A percentile compares a stretch with the other conserved stretches of the same genome.
These are phyloP conservation scores for Penicillium freii DNA, from an alignment of 2,329 filamentous ascomycete genomes.

Conservation along the genomic window DNA sequence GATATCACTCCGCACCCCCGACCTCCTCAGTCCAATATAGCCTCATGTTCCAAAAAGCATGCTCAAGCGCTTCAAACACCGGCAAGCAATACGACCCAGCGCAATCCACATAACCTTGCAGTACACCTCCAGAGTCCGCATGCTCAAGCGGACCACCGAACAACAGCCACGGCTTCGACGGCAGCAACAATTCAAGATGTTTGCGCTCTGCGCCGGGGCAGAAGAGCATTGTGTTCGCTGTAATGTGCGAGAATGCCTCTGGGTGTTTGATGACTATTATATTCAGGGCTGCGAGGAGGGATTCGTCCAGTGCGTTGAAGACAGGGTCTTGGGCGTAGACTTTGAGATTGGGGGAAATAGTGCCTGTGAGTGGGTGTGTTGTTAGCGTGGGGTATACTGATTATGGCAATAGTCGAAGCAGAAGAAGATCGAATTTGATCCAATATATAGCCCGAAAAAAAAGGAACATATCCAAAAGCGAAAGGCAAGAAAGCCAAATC, in stretches of 20 bases:
- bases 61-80: conserved; percentile 32
- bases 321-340: conserved; percentile 56
- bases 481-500: not conserved
- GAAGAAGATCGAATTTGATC: too few relatives aligned
- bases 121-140: conserved; percentile 24
- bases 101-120: conserved; percentile 20
- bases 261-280: conserved; percentile 50
- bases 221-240: conserved; percentile 54
- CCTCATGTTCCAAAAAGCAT: conserved; percentile 41
- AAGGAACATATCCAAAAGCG: not conserved
- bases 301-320: conserved; percentile 45
- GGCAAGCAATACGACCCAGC: conserved; percentile 29
- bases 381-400: not conserved
- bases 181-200: conserved; percentile 53
- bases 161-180: conserved; percentile 52
- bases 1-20: not conserved
- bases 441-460: not conserved
- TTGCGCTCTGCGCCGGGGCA: conserved; percentile 58
- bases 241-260: conserved; percentile 52
- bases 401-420: not conserved
- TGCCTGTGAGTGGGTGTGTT: not conserved
- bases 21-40: conserved; percentile 28
- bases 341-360: conserved; percentile 22
- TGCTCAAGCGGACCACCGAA: conserved; percentile 53
- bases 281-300: conserved; percentile 36